These are phyloP conservation scores for Rhizoctonia solani DNA, from an alignment of 1,284 basidiomycete genomes.

Conservation along the genomic window DNA sequence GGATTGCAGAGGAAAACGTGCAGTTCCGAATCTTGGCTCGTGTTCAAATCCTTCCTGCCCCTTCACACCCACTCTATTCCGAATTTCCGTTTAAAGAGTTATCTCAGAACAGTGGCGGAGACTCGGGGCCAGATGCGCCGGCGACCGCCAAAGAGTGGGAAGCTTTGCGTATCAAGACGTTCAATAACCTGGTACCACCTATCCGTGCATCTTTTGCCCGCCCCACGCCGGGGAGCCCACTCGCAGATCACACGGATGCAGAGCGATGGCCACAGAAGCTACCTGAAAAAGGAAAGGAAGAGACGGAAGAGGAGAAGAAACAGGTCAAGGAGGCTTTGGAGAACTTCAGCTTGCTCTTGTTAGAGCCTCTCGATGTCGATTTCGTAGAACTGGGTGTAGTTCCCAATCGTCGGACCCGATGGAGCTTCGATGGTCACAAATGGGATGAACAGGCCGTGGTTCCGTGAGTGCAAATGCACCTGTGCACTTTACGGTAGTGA, in stretches of 20 bases:
- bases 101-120: background rate
- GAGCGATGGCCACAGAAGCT: slow-evolving; percentile 37
- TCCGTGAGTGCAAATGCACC: slow-evolving; percentile 1
- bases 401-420: slow-evolving; percentile 32
- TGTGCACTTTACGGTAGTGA: background rate
- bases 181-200: slow-evolving; percentile 35
- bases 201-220: slow-evolving; percentile 37
- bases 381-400: slow-evolving; percentile 34
- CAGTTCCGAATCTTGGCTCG: slow-evolving; percentile 38
- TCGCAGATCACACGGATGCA: slow-evolving; percentile 34
- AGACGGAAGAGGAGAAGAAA: slow-evolving; percentile 32
- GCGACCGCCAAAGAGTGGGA: slow-evolving; percentile 34
- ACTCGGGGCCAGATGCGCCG: slow-evolving; percentile 4
- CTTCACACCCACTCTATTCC: slow-evolving; percentile 28
- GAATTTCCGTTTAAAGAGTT: slow-evolving; percentile 27
- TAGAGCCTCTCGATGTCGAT: slow-evolving; percentile 38
- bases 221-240: slow-evolving; percentile 34
- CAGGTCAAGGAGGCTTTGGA: slow-evolving; percentile 28
- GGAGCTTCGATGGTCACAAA: slow-evolving; percentile 17
- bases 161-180: slow-evolving; percentile 34
- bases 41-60: slow-evolving; percentile 37
- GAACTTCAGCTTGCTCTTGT: slow-evolving; percentile 37
- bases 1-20: slow-evolving; percentile 30
- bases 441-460: slow-evolving; percentile 32
- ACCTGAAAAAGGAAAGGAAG: slow-evolving; percentile 33